Conservation (phyloP, 164 flowering plant species). For the Umbilicus rupestris region DNA sequence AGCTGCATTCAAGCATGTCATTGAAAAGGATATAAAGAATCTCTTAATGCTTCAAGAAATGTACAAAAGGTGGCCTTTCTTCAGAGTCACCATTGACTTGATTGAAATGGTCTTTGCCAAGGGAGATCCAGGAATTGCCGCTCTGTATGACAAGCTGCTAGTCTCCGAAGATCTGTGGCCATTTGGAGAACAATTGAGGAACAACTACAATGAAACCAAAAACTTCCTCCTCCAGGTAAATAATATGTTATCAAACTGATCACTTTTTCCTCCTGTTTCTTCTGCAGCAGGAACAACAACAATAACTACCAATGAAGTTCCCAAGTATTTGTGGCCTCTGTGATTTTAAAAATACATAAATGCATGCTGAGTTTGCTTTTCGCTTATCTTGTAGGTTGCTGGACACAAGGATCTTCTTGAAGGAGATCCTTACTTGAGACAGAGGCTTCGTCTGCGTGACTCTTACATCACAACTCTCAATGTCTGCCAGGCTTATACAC, state of each 20-base stretch:
- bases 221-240: conserved; percentile 69
- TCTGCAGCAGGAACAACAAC: no score
- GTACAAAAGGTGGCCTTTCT: conserved; percentile 96
- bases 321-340: no score
- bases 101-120: conserved; percentile 98
- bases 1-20: conserved; percentile 66
- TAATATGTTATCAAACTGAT: not conserved
- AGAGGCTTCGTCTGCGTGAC: conserved; percentile 73
- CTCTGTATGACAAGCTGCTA: conserved; percentile 75
- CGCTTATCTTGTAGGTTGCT: conserved; percentile 46
- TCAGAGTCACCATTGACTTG: conserved; percentile 86
- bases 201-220: conserved; percentile 69
- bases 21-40: conserved; percentile 63
- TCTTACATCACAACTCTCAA: conserved; percentile 85
- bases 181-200: conserved; percentile 64
- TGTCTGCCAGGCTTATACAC: conserved; percentile 81
- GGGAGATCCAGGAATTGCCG: conserved; percentile 92
- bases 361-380: not conserved
- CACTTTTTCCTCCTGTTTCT: not conserved
- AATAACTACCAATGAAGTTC: no score
- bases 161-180: conserved; percentile 71
- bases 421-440: conserved; percentile 89
- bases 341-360: no score
- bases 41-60: conserved; percentile 70
- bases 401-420: conserved; percentile 83